Conservation (phyloP, 805 yeast genomes). For the Zygosaccharomyces lentus region DNA sequence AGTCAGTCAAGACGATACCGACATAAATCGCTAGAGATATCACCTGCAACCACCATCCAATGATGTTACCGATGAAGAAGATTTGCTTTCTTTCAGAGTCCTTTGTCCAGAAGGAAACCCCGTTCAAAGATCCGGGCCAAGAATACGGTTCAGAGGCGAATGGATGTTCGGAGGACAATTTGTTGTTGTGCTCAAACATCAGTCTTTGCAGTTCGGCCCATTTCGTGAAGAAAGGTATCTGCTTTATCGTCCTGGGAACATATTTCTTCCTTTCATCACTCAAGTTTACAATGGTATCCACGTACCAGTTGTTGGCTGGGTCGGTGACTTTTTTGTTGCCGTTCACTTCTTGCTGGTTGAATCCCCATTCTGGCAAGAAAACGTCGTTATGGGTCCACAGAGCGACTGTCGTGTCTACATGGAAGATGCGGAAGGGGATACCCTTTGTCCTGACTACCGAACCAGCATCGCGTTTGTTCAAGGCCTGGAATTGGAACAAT, state of each 20-base stretch:
- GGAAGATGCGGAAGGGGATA: slow-evolving; percentile 65
- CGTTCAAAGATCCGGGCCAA: slow-evolving; percentile 88
- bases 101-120: slow-evolving; percentile 96
- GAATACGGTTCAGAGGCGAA: slow-evolving; percentile 87
- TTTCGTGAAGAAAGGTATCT: slow-evolving; percentile 71
- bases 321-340: slow-evolving; percentile 83
- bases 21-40: slow-evolving; percentile 56
- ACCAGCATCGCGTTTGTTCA: slow-evolving; percentile 47
- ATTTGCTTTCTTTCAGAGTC: slow-evolving; percentile 65
- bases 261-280: slow-evolving; percentile 59
- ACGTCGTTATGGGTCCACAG: slow-evolving; percentile 89
- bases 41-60: slow-evolving; percentile 87
- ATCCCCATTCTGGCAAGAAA: slow-evolving; percentile 92
- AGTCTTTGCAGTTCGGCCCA: slow-evolving; percentile 83
- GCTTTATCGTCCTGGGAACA: slow-evolving; percentile 58
- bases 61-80: slow-evolving; percentile 81
- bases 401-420: slow-evolving; percentile 83
- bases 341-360: slow-evolving; percentile 85
- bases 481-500: slow-evolving; percentile 65
- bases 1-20: slow-evolving; percentile 67
- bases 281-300: slow-evolving; percentile 66
- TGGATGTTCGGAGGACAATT: slow-evolving; percentile 83
- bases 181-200: slow-evolving; percentile 92
- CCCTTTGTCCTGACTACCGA: slow-evolving; percentile 58
- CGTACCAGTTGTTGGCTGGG: slow-evolving; percentile 64